Conservation (phyloP, 305 asterid species). For the Euphrasia arctica region DNA sequence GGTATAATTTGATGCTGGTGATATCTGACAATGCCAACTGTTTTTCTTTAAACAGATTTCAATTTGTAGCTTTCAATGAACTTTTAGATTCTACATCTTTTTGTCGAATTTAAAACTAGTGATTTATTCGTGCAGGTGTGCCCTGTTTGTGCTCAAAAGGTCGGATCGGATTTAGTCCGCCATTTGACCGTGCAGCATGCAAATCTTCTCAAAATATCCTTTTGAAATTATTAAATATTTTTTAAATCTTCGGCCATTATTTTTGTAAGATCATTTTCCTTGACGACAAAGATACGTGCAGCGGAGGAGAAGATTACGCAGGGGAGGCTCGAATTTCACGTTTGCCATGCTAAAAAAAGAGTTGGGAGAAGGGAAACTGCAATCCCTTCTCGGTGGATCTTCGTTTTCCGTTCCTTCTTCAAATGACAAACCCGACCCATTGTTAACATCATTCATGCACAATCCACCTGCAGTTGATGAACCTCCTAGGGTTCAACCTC, state of each 20-base stretch:
- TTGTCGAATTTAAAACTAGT: neutral
- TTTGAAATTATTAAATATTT: slow-evolving; percentile 17
- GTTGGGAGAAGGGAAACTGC: slow-evolving; percentile 63
- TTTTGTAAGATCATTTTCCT: slow-evolving; percentile 30
- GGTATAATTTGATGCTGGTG: no score
- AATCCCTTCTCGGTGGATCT: slow-evolving; percentile 59
- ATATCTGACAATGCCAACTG: no score
- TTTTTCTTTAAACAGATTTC: no score
- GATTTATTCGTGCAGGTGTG: slow-evolving; percentile 54
- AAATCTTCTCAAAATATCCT: slow-evolving; percentile 78
- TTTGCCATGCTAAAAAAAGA: slow-evolving; percentile 53
- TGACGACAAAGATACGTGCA: slow-evolving; percentile 61
- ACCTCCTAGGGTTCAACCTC: slow-evolving; percentile 34
- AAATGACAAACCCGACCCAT: slow-evolving; percentile 54
- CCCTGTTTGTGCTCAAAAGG: slow-evolving; percentile 76
- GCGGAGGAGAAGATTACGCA: slow-evolving; percentile 63
- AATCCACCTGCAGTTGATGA: slow-evolving; percentile 47
- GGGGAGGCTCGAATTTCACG: slow-evolving; percentile 44
- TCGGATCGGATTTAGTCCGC: slow-evolving; percentile 65
- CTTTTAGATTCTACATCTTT: neutral
- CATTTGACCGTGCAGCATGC: slow-evolving; percentile 85
- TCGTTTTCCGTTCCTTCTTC: slow-evolving; percentile 38
- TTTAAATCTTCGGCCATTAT: neutral
- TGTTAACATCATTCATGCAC: slow-evolving; percentile 63
- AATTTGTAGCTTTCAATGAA: neutral